Evolutionary conservation across 768 basidiomycete species (phyloP).

Genomic region (Cytidiella melzeri): DNA sequence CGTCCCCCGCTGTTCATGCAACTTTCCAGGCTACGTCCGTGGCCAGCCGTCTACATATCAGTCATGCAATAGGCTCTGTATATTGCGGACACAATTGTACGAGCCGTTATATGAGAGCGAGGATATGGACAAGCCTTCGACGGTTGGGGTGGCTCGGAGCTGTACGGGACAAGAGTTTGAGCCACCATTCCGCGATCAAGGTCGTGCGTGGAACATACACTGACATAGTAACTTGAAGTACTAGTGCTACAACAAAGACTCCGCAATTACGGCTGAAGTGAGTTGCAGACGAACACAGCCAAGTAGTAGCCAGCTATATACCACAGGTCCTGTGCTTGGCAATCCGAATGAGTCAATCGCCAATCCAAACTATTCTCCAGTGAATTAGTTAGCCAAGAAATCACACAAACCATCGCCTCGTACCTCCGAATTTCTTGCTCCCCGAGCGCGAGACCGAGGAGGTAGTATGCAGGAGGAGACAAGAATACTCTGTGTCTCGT

Average conservation of each 20-base stretch:
- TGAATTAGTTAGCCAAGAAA: too few species aligned
- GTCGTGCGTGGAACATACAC: neutral
- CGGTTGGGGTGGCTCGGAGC: constrained; percentile 19
- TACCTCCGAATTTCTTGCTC: too few species aligned
- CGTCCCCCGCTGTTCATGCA: too few species aligned
- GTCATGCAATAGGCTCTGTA: too few species aligned
- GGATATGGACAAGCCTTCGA: constrained; percentile 18
- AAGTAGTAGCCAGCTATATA: neutral
- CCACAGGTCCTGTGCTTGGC: neutral
- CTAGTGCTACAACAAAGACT: neutral
- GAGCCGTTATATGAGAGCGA: constrained; percentile 19
- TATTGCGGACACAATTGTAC: too few species aligned
- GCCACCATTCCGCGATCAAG: neutral
- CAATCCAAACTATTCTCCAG: too few species aligned
- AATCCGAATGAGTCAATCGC: neutral
- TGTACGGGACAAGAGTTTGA: constrained; percentile 1
- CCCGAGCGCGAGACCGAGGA: too few species aligned
- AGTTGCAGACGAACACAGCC: neutral
- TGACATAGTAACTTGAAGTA: neutral
- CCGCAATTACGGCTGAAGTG: neutral
- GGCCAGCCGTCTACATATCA: too few species aligned
- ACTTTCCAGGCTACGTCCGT: too few species aligned
- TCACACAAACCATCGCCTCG: neutral
- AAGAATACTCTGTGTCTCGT: neutral
- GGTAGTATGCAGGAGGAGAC: neutral